Base-by-base conservation (phyloP, 257 asterid species). In the Ilex asprella region DNA sequence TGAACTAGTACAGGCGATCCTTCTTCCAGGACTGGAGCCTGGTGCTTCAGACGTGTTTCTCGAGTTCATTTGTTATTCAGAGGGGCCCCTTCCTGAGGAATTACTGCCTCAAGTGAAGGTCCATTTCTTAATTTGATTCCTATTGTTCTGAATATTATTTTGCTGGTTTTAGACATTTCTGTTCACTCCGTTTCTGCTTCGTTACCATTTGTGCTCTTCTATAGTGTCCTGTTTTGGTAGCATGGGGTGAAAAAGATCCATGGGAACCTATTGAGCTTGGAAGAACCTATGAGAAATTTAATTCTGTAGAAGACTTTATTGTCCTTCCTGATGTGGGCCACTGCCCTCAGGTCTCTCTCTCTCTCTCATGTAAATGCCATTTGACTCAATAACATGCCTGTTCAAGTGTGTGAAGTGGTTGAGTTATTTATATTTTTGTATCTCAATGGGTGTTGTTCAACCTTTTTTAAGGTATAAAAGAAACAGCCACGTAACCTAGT, bases 191-290 rank as follows among this genome's bases (percentile, higher is more conserved):
- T 61, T 21, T 15, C 29, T 53, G 30, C 2, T 53, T 5, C 30
- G n/a, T 53, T 53, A 2, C 15, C 15, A 3, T 21, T 10, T 14
- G 2, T 46, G 52, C 10, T 53, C 57, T 6, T 29, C 65, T 13
- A 39, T 62, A 92, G 99, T 83, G 97, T 70, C 99, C 96, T 61
- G 94, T 89, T 56, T 68, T 89, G 83, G 89, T 92, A 73, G 95
- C 68, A 30, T 89, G 99, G 99, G 97, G 97, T 54, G 99, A 89
- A 58, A 92, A 82, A 79, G 99, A 92, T 82, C 99, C 99, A 16
- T 92, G 99, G 99, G 99, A 92, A 70, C 99, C 99, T 16, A 63
- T 92, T 56, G 94, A 89, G 51, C 84, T 89, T 3, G 99, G 99
- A 49, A 84, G 61, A 70, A 89, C 91, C 64, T 92, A 83, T 44